Percentiles rank a stretch among this genome's conserved stretches.
These are phyloP conservation scores for Ascochyta viciae-villosae DNA, from an alignment of 2,329 filamentous ascomycete species.

Conservation along the genomic window DNA sequence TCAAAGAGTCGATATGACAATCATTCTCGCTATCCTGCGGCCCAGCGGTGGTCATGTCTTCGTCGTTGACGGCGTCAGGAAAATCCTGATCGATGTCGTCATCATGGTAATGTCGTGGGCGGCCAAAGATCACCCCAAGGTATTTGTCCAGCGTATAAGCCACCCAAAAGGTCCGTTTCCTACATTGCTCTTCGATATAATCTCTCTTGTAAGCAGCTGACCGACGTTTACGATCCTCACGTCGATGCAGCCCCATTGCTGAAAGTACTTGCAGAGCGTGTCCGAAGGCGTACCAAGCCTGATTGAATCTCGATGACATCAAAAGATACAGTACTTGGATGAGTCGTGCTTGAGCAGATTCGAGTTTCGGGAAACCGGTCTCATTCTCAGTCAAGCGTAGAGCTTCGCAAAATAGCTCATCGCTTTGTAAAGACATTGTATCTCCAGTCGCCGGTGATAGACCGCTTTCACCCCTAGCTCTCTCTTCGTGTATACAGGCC, in stretches of 20 bases:
- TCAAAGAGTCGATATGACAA: slow-evolving; percentile 59
- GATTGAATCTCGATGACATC: slow-evolving; percentile 64
- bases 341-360: slow-evolving; percentile 63
- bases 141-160: slow-evolving; percentile 69
- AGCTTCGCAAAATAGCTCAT: slow-evolving; percentile 52
- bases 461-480: slow-evolving; percentile 34
- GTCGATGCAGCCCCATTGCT: slow-evolving; percentile 52
- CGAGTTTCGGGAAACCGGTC: slow-evolving; percentile 59
- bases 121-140: slow-evolving; percentile 65
- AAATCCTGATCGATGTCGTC: slow-evolving; percentile 68
- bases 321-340: slow-evolving; percentile 65
- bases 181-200: slow-evolving; percentile 59
- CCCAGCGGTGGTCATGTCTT: slow-evolving; percentile 60
- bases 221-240: slow-evolving; percentile 41
- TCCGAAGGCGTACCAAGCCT: slow-evolving; percentile 66
- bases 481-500: slow-evolving; percentile 56
- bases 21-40: slow-evolving; percentile 46
- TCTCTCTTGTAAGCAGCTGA: slow-evolving; percentile 34
- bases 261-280: slow-evolving; percentile 61
- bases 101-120: slow-evolving; percentile 66
- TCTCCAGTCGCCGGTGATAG: slow-evolving; percentile 37
- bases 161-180: slow-evolving; percentile 67
- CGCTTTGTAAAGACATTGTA: slow-evolving; percentile 39
- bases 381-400: slow-evolving; percentile 53
- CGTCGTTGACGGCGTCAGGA: slow-evolving; percentile 64